Evolutionary conservation across 2,329 filamentous ascomycete genomes (phyloP).

Genomic region (Stachybotrys echinatus): DNA sequence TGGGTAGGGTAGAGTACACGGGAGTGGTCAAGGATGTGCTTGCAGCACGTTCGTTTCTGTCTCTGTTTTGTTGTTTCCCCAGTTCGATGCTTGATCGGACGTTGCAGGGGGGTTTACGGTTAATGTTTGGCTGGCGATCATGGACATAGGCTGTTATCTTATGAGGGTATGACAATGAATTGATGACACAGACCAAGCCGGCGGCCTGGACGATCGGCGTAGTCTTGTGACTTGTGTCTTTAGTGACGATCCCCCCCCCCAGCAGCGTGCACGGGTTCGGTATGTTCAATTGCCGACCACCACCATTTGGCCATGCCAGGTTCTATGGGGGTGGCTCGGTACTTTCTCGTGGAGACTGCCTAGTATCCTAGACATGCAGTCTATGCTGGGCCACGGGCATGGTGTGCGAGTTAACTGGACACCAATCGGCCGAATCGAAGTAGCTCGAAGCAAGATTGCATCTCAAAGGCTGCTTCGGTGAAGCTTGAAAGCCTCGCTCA

Average conservation of each 20-base stretch:
- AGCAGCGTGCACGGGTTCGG: too few species aligned
- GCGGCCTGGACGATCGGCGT: neutral
- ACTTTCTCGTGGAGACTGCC: too few species aligned
- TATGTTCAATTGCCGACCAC: too few species aligned
- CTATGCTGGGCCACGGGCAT: too few species aligned
- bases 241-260: neutral
- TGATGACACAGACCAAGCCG: constrained; percentile 21
- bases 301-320: too few species aligned
- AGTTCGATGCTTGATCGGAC: neutral
- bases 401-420: too few species aligned
- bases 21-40: neutral
- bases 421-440: neutral
- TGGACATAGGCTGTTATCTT: constrained; percentile 5
- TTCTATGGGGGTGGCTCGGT: too few species aligned
- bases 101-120: neutral
- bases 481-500: constrained; percentile 61
- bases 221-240: neutral
- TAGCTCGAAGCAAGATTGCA: neutral
- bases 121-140: neutral
- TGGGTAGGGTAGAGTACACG: neutral
- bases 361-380: too few species aligned
- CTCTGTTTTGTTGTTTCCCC: constrained; percentile 14
- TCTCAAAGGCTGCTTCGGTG: constrained; percentile 37
- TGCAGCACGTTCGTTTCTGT: constrained; percentile 7
- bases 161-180: constrained; percentile 34